Base-by-base conservation (phyloP, 2,329 filamentous ascomycete genomes). In the Aspergillus fructus region DNA sequence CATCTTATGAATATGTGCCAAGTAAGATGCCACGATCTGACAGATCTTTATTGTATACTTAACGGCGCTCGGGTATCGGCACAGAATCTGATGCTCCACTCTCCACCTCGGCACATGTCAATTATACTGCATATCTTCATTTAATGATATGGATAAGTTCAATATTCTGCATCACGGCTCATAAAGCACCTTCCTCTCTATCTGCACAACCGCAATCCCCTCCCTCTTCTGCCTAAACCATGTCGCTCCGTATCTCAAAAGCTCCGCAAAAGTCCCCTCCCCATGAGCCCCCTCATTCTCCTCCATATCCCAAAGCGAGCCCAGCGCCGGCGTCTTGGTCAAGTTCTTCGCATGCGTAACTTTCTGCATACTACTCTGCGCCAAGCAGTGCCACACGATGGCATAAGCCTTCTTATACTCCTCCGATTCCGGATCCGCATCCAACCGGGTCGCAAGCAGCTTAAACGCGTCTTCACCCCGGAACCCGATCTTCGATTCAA, bases 141-240 rank as follows among this genome's bases (percentile, higher is more conserved):
- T 19, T 19, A 3, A 19, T 21, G 21, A 21, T 21, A 21, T 21
- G 21, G 21, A 21, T 21, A 19, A 19, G 2, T 19, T 19, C 19
- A 19, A 19, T 19, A 19, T 19, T 19, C 19, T 19, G 19, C 19
- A 21, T 21, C 21, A 79, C 78, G 3, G 68, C 39, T 52, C 49
- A 27, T 19, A 33, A 7, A 52, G 12, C 6, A 40, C 49, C 23
- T 52, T 52, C 9, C 39, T 19, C 12, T 42, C 17, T 8, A 42
- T 17, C 37, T 42, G 13, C 37, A 52, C 49, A 7, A 30, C 21
- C 6, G 15, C 11, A 24, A 53, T 46, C 9, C 12, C 19, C 24
- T 24, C 30, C 17, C 50, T 53, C 17, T 1, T 53, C 27, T 53
- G 50, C 17, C 27, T 9, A 15, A 53, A 53, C 8, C 34, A 11